Evolutionary conservation across 441 rosid species (phyloP), one percentile per base, ranked within the genome.

Genomic region (Aleurites moluccanus): DNA sequence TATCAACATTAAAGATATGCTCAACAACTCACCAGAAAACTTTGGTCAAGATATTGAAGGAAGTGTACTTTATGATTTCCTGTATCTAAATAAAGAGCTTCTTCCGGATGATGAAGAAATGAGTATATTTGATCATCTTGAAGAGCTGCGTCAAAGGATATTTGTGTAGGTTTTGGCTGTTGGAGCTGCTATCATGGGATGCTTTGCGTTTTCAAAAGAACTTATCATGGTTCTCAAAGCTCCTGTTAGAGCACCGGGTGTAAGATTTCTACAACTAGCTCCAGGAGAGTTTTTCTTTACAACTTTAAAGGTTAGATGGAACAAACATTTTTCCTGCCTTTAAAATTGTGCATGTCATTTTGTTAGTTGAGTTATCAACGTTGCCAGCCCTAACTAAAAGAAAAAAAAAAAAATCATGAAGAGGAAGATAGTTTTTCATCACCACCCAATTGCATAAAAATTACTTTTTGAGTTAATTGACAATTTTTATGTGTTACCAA

Each of bases 221-320:
- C 85, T 95, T 52, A 81, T 95, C 59, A 73, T 90, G 76, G 56
- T 95, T 78, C 98, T 95, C 76, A 98, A 95, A 89, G 99, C 99
- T 78, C 98, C 98, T 16, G 99, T 95, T 79, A 95, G 91, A 83
- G 42, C 81, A 2, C 92, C 93, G 72, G 98, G 99, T 77, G 99
- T 93, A 10, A 84, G 97, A 44, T 95, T 95, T 86, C 86, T 95
- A 73, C 99, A 95, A 83, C 86, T 95, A 27, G 98, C 97, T 79
- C 99, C 98, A 16, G 98, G 98, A 35, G 98, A 95, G 77, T 93
- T 95, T 83, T 95, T 95, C 95, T 95, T 95, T 79, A 95, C 99
- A 10, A 95, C 99, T 79, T 75, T 95, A 73, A 95, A 92, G 98
- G 98, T 90, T 59, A 68, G 85, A 30, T 45, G 59, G 52, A 78